Base-by-base conservation (phyloP, 2,329 filamentous ascomycete species). In the Colletotrichum truncatum region DNA sequence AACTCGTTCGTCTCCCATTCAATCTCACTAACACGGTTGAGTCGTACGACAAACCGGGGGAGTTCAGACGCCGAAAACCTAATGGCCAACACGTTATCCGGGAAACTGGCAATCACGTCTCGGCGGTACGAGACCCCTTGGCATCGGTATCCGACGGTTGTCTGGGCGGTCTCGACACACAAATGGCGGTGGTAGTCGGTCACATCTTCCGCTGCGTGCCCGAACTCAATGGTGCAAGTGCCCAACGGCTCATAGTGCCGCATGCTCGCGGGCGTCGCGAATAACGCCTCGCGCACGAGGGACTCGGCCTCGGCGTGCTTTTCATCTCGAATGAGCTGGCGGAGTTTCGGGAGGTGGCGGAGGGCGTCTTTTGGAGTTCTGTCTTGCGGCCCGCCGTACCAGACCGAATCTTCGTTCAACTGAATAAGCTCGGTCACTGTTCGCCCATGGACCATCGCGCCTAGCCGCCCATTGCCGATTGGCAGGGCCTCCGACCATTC, bases 331-430 rank as follows among this genome's bases (percentile, higher is more conserved):
- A 82, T 77, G 12, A 77, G 70, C 45, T 75, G 67, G 59, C 79
- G 74, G n/a, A 81, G 68, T 11, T 67, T 69, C 21, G 74, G 72
- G 12, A 82, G 71, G 57, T 79, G 74, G 51, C 70, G 63, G 23
- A 72, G 55, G 6, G 77, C 74, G 39, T 75, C 73, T 49, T 73
- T 73, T 21, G 78, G 78, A 16, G 77, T 76, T 21, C 80, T 78
- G 55, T 80, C 70, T 64, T 80, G 77, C 6, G 74, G 73, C 6
- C 76, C 77, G 55, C 80, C 80, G 64, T 76, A 80, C 79, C 79
- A 82, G 16, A 81, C 74, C 8, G 80, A 81, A 64, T 83, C 80
- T 68, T 84, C 81, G 58, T 83, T 84, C n/a, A 84, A 70, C 30
- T 76, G 74, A 16, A 83, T 71, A 18, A 76, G 70, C 65, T 84